A percentile compares a stretch with the other conserved stretches of the same genome.
Evolutionary conservation across 768 basidiomycete species (phyloP).

Genomic region (Podaxis carcinomalis): DNA sequence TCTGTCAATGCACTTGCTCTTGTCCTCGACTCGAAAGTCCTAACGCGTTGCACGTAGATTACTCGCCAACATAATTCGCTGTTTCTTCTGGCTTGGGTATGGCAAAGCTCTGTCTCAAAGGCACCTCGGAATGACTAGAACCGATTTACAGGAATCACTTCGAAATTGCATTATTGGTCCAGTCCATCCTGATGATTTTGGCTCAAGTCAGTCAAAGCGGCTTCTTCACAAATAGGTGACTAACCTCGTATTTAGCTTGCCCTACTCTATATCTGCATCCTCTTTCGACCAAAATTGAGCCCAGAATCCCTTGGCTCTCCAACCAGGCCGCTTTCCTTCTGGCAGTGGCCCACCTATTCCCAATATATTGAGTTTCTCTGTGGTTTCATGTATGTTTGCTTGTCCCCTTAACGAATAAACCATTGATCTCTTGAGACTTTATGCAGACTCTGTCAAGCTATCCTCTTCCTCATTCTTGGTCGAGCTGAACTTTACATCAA

Average conservation of each 20-base stretch:
- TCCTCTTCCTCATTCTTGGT: conserved; percentile 71
- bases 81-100: conserved; percentile 87
- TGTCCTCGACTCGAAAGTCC: conserved; percentile 1
- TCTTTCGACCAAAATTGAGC: conserved; percentile 57
- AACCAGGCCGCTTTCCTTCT: conserved; percentile 67
- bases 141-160: conserved; percentile 48
- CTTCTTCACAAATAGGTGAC: background rate
- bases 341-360: conserved; percentile 79
- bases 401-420: background rate
- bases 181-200: conserved; percentile 81
- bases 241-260: conserved; percentile 47
- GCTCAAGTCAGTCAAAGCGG: conserved; percentile 54
- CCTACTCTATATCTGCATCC: conserved; percentile 77
- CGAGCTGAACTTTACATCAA: conserved; percentile 55
- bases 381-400: conserved; percentile 57
- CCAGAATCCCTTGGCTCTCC: conserved; percentile 59
- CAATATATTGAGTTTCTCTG: conserved; percentile 84
- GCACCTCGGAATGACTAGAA: conserved; percentile 2
- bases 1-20: conserved; percentile 39
- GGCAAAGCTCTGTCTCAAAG: conserved; percentile 6
- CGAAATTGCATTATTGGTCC: conserved; percentile 72
- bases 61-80: conserved; percentile 81
- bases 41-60: conserved; percentile 38
- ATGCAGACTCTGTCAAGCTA: conserved; percentile 60
- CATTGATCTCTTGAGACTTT: background rate